A percentile compares a stretch with the other conserved stretches of the same genome.
phyloP scores from a whole-genome alignment of 2,329 filamentous ascomycete genomes.

The Xylariomycetidae sp. region DNA sequence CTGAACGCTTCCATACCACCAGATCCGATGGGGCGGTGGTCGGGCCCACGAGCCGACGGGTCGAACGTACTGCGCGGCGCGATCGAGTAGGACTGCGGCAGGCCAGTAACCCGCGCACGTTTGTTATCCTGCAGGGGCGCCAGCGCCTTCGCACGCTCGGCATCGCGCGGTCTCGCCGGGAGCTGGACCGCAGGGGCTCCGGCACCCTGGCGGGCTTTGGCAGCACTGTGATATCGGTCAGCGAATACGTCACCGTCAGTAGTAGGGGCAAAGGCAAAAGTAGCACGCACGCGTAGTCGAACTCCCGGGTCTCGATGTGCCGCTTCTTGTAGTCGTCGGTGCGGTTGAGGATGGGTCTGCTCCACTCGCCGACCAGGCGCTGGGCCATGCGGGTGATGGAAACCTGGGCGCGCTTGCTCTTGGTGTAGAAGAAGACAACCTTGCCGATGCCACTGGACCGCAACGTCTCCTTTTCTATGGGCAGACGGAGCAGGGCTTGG shows the following conservation, averaged over 20 bases:
- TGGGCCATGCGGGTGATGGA: conserved; percentile 92
- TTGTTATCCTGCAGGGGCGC: conserved; percentile 50
- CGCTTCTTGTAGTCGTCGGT: conserved; percentile 94
- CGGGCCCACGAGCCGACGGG: conserved; percentile 39
- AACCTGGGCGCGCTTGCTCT: conserved; percentile 82
- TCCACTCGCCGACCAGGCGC: conserved; percentile 91
- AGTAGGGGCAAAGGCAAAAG: not conserved
- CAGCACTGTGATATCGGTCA: conserved; percentile 35
- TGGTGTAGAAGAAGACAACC: conserved; percentile 94
- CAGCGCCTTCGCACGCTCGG: conserved; percentile 53
- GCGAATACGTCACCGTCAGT: too few relatives aligned
- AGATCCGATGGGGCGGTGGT: conserved; percentile 57
- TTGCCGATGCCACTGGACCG: conserved; percentile 92
- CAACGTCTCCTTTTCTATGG: conserved; percentile 85
- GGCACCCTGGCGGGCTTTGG: conserved; percentile 47
- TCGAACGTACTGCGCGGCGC: conserved; percentile 58
- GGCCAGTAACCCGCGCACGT: conserved; percentile 48
- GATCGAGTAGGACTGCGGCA: conserved; percentile 53
- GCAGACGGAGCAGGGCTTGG: conserved; percentile 68
- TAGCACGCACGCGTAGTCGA: conserved; percentile 53
- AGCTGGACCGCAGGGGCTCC: too few relatives aligned
- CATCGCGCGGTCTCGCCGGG: conserved; percentile 28
- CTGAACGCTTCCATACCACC: conserved; percentile 59
- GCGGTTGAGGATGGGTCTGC: conserved; percentile 84
- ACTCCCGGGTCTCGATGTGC: conserved; percentile 56